phyloP scores from a whole-genome alignment of 2,329 filamentous ascomycete genomes.

The Neurospora crassa region DNA sequence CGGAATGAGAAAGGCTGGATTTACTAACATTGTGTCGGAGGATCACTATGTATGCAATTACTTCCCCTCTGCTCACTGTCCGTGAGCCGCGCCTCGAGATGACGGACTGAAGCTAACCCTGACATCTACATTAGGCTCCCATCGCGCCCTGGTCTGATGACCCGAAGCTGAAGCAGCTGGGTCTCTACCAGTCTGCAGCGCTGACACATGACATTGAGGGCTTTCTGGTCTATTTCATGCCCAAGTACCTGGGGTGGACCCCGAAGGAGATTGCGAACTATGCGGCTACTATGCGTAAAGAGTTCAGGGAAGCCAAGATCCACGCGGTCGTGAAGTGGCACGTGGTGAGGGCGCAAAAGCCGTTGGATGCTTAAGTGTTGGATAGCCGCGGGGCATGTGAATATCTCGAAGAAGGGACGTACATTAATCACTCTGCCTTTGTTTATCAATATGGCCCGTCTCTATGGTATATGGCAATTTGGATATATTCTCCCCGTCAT shows the following conservation, averaged over 20 bases:
- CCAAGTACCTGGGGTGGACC: not conserved
- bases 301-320: not conserved
- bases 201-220: not conserved
- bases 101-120: not conserved
- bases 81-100: too few relatives aligned
- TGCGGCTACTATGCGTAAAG: not conserved
- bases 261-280: not conserved
- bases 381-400: too few relatives aligned
- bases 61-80: too few relatives aligned
- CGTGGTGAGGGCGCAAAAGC: not conserved
- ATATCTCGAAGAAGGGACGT: too few relatives aligned
- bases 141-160: not conserved
- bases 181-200: not conserved
- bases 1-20: not conserved
- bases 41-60: not conserved
- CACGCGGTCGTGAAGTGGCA: not conserved
- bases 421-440: too few relatives aligned
- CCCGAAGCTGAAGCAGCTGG: not conserved
- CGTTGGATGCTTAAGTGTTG: not conserved
- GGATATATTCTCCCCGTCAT: not conserved
- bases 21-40: not conserved
- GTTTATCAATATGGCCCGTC: not conserved
- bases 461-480: not conserved
- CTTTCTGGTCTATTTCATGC: not conserved
- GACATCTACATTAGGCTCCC: not conserved